Base-by-base conservation (phyloP, 176 grass and related monocot species). In the Elaeis guineensis region DNA sequence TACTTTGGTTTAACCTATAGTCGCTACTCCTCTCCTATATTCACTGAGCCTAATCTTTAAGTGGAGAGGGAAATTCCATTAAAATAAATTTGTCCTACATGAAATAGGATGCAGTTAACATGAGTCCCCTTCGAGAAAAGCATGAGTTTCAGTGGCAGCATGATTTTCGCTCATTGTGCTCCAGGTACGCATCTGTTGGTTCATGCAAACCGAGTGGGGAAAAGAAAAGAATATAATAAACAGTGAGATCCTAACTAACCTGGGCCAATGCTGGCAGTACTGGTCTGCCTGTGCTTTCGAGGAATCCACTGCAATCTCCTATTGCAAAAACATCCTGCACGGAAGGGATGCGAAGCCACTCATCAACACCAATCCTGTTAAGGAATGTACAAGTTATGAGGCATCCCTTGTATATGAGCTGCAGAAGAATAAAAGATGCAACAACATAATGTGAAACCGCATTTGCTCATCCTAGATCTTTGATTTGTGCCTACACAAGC, bases 201-300 rank as follows among this genome's bases (percentile, higher is more conserved):
- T 30, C 24, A 61, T 30, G 24, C 26, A 61, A 19, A 30, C 14
- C 8, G 16, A 30, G 26, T 19, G 8, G 7, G 25, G 26, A 61
- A 44, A 44, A 44, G 35, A 44, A 59, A 59, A 26, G 21, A 60
- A 25, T 29, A 32, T 6, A 12, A 25, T 32, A 7, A 17, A 16
- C 15, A 29, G 25, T 2, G 24, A 32, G 25, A 60, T 16, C 6
- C n/a, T n/a, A 44, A 6, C 21, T 32, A 80, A 98, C 93, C 87
- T 97, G 93, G 72, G 93, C 93, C 56, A 97, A 75, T 73, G 93
- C 87, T 16, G 87, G 93, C 79, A 91, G 81, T 77, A 82, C 83
- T 64, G 72, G 65, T 62, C 78, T 91, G 60, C 87, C 87, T 2
- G 84, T 97, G 74, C 78, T 85, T 69, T 91, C 87, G 15, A 91